Evolutionary conservation across 2,329 filamentous ascomycete species (phyloP).

Genomic region (Sporothrix pallida): DNA sequence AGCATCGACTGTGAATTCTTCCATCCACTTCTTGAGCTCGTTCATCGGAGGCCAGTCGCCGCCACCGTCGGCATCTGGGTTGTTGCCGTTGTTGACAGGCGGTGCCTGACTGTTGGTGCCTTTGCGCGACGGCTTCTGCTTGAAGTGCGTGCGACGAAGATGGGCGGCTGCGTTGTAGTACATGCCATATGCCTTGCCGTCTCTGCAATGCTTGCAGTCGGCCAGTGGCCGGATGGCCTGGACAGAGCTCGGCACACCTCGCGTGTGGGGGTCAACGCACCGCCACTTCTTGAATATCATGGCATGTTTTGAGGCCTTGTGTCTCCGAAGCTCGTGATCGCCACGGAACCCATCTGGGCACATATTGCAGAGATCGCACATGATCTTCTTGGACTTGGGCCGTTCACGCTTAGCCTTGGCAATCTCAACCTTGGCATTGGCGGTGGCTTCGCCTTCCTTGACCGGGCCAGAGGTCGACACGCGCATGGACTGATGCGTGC

Average conservation of each 20-base stretch:
- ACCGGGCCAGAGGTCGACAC: conserved; percentile 37
- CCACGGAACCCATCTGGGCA: conserved; percentile 82
- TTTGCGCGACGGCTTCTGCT: conserved; percentile 58
- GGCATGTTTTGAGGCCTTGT: conserved; percentile 70
- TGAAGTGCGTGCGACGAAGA: conserved; percentile 86
- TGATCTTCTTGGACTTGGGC: conserved; percentile 72
- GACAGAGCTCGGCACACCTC: conserved; percentile 51
- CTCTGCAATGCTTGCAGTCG: conserved; percentile 82
- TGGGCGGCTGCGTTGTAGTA: conserved; percentile 97
- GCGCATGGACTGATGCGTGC: conserved; percentile 15
- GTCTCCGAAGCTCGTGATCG: conserved; percentile 78
- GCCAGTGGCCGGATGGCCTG: conserved; percentile 68
- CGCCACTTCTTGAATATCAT: conserved; percentile 60
- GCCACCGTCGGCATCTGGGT: conserved; percentile 58
- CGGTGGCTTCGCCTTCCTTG: conserved; percentile 44
- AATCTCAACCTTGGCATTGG: conserved; percentile 49
- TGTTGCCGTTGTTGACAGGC: conserved; percentile 41
- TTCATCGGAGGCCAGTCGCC: conserved; percentile 63
- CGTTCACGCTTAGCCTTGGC: conserved; percentile 58
- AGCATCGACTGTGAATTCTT: conserved; percentile 50
- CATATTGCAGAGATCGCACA: conserved; percentile 72
- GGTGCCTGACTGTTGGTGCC: conserved; percentile 37
- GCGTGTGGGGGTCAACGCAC: conserved; percentile 59
- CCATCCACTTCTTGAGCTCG: conserved; percentile 66
- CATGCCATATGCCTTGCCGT: conserved; percentile 79